Evolutionary conservation across 441 rosid species (phyloP).

Genomic region (Populus tomentosa): DNA sequence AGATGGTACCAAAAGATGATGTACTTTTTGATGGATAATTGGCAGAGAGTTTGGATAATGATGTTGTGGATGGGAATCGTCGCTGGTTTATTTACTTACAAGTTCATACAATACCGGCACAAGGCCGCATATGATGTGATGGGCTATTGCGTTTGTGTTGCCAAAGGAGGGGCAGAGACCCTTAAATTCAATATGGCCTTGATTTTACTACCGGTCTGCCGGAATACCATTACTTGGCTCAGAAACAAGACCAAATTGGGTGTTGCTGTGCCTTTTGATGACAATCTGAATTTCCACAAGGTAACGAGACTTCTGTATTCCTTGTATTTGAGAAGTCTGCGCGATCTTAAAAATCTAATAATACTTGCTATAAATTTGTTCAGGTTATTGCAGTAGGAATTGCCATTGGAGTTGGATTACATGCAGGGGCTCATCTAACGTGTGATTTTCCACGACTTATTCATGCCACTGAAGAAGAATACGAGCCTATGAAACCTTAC

Average conservation of each 20-base stretch:
- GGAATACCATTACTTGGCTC: slow-evolving; percentile 90
- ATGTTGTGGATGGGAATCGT: slow-evolving; percentile 64
- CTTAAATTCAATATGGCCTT: slow-evolving; percentile 93
- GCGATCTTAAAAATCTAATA: background rate
- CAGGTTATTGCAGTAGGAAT: slow-evolving; percentile 68
- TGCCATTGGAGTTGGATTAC: slow-evolving; percentile 59
- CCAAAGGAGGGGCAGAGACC: slow-evolving; percentile 90
- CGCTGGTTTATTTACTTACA: slow-evolving; percentile 57
- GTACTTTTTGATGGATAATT: slow-evolving; percentile 72
- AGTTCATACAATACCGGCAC: slow-evolving; percentile 58
- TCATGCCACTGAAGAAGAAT: slow-evolving; percentile 55
- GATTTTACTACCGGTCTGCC: slow-evolving; percentile 73
- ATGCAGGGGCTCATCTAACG: slow-evolving; percentile 60
- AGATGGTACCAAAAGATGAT: slow-evolving; percentile 43
- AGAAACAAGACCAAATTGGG: slow-evolving; percentile 79
- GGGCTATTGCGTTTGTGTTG: slow-evolving; percentile 79
- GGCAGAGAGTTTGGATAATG: slow-evolving; percentile 89
- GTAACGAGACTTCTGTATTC: slow-evolving; percentile 15
- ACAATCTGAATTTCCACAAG: slow-evolving; percentile 69
- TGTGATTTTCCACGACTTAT: slow-evolving; percentile 80
- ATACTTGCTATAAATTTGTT: background rate
- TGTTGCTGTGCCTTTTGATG: slow-evolving; percentile 12
- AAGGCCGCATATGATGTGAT: slow-evolving; percentile 50
- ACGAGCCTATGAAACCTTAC: slow-evolving; percentile 50
- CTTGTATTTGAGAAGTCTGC: background rate